Conservation (phyloP, 2,329 filamentous ascomycete genomes). For the Pestalotiopsis sp. region DNA sequence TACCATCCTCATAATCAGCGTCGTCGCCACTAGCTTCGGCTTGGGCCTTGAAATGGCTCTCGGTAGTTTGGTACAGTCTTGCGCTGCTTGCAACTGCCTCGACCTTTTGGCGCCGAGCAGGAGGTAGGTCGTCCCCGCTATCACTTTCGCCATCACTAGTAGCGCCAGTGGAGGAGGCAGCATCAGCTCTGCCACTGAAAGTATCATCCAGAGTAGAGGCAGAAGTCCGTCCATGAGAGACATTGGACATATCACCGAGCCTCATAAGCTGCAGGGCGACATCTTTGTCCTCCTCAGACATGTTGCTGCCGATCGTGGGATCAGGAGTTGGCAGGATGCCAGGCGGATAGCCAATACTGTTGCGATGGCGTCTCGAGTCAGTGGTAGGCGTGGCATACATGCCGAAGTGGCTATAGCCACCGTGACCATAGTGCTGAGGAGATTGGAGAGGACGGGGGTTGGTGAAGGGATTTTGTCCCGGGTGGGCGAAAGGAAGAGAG, state of each 20-base stretch:
- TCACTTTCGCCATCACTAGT: conserved; percentile 78
- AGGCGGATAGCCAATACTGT: conserved; percentile 60
- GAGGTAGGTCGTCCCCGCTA: conserved; percentile 64
- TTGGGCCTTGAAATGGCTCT: conserved; percentile 53
- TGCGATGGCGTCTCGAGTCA: conserved; percentile 68
- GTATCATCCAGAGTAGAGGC: conserved; percentile 93
- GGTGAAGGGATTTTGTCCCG: conserved; percentile 78
- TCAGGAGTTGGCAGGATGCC: conserved; percentile 89
- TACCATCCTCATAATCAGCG: conserved; percentile 52
- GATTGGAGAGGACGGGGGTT: conserved; percentile 81
- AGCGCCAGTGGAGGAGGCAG: conserved; percentile 80
- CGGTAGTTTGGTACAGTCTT: conserved; percentile 54
- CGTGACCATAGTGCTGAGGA: conserved; percentile 71
- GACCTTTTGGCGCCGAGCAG: conserved; percentile 61
- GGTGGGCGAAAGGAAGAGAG: conserved; percentile 74
- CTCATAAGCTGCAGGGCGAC: conserved; percentile 97
- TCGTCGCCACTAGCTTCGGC: conserved; percentile 61
- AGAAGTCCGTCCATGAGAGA: conserved; percentile 90
- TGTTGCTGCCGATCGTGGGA: conserved; percentile 94
- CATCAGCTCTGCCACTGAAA: conserved; percentile 87
- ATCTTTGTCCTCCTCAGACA: conserved; percentile 92
- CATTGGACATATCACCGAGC: conserved; percentile 89
- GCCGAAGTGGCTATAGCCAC: conserved; percentile 55
- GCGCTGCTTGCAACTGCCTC: conserved; percentile 45
- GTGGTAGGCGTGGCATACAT: conserved; percentile 66